Conservation (phyloP, 1,139 yeast species). For the Hyphopichia fennica region DNA sequence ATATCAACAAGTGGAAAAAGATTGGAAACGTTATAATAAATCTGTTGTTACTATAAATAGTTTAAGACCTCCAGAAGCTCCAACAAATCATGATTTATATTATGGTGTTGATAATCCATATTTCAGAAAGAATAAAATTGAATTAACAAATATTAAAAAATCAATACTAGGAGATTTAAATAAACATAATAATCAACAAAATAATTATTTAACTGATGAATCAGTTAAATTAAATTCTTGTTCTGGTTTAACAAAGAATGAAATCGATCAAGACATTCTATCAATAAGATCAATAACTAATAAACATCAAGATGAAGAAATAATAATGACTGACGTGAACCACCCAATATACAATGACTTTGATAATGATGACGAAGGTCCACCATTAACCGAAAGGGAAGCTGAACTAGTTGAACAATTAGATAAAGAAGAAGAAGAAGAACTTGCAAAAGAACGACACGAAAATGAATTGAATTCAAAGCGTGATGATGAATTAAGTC, state of each 20-base stretch:
- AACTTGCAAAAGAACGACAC: slow-evolving; percentile 3
- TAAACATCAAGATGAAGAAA: background rate
- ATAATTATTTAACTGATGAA: background rate
- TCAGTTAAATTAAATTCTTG: slow-evolving; percentile 16
- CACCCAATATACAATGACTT: too few species aligned
- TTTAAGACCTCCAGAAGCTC: slow-evolving; percentile 11
- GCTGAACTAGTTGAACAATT: slow-evolving; percentile 6
- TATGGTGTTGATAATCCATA: slow-evolving; percentile 25
- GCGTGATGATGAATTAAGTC: slow-evolving; percentile 7
- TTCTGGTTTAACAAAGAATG: slow-evolving; percentile 22
- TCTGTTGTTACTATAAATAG: slow-evolving; percentile 24
- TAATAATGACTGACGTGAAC: too few species aligned
- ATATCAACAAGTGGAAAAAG: slow-evolving; percentile 8
- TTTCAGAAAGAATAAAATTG: slow-evolving; percentile 31
- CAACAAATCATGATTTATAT: slow-evolving; percentile 25
- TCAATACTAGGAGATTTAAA: slow-evolving; percentile 10
- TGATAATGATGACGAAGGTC: slow-evolving; percentile 3
- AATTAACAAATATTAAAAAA: slow-evolving; percentile 29
- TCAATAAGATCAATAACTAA: slow-evolving; percentile 10
- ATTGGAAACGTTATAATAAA: slow-evolving; percentile 30
- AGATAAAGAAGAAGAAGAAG: slow-evolving; percentile 6
- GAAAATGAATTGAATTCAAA: slow-evolving; percentile 1
- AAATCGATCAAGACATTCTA: slow-evolving; percentile 24
- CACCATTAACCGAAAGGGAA: slow-evolving; percentile 3
- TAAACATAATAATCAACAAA: slow-evolving; percentile 8